phyloP scores from a whole-genome alignment of 371 early-diverging fungal species.

The Actinomortierella ambigua region DNA sequence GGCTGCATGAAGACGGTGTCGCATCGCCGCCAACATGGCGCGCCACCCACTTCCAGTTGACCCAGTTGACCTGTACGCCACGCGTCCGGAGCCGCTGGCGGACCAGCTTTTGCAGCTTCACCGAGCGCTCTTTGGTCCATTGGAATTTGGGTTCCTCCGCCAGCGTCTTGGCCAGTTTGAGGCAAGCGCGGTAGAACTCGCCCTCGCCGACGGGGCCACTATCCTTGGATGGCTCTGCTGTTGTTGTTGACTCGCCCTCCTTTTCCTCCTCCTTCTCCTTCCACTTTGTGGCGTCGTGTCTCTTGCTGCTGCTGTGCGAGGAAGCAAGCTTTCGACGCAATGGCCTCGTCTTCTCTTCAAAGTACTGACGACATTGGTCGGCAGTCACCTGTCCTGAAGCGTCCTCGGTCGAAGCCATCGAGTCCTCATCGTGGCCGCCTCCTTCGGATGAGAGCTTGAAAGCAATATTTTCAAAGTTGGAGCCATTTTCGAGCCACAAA shows the following conservation, averaged over 20 bases:
- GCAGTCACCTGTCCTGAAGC: too few relatives aligned
- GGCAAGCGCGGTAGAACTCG: conserved; percentile 11
- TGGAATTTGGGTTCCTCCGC: conserved; percentile 14
- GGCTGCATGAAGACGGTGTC: conserved; percentile 14
- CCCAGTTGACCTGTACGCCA: conserved; percentile 39
- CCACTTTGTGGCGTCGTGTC: too few relatives aligned
- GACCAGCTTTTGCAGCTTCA: conserved; percentile 34
- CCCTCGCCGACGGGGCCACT: neutral
- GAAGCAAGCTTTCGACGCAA: too few relatives aligned
- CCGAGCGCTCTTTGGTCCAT: conserved; percentile 35
- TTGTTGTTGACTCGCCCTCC: neutral
- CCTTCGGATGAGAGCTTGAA: conserved; percentile 3
- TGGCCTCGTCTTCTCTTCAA: too few relatives aligned
- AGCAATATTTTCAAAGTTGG: conserved; percentile 28
- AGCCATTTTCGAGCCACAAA: conserved; percentile 29
- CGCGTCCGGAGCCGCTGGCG: conserved; percentile 36
- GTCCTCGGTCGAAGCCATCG: too few relatives aligned
- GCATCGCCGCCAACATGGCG: conserved; percentile 32
- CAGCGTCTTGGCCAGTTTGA: conserved; percentile 18
- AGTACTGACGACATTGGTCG: too few relatives aligned
- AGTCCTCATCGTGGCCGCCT: too few relatives aligned
- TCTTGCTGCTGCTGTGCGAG: too few relatives aligned
- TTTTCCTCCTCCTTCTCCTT: neutral
- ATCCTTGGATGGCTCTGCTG: too few relatives aligned
- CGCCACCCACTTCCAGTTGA: conserved; percentile 46